Conservation (phyloP, 768 basidiomycete genomes). For the Boletus rufocinnamomeus region DNA sequence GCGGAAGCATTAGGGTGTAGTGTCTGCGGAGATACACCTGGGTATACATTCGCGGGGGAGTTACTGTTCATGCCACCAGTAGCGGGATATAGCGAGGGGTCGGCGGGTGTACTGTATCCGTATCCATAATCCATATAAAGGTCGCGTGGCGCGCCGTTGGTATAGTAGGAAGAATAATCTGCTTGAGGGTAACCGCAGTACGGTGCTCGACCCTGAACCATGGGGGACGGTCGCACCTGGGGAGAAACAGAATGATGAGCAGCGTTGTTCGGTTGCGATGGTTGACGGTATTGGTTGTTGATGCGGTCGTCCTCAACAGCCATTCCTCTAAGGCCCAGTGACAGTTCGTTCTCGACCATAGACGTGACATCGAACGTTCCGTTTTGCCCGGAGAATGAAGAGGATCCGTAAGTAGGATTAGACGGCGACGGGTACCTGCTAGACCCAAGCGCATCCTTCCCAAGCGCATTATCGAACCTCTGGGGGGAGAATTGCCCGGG, state of each 20-base stretch:
- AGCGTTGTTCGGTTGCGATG: conserved; percentile 33
- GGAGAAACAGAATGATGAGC: conserved; percentile 35
- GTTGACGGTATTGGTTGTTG: conserved; percentile 42
- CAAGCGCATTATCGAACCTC: conserved; percentile 49
- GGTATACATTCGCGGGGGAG: conserved; percentile 51
- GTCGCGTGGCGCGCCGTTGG: conserved; percentile 50
- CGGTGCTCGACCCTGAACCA: conserved; percentile 46
- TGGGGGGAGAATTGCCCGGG: conserved; percentile 55
- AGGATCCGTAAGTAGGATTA: conserved; percentile 36
- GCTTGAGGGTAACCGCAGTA: conserved; percentile 54
- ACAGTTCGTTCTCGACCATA: conserved; percentile 53
- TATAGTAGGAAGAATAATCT: conserved; percentile 65
- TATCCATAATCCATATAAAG: conserved; percentile 58
- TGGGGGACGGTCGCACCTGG: conserved; percentile 44
- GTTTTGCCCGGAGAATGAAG: conserved; percentile 34
- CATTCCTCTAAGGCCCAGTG: conserved; percentile 62
- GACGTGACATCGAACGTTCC: conserved; percentile 42
- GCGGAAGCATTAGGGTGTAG: conserved; percentile 44
- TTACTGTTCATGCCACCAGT: conserved; percentile 47
- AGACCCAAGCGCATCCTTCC: conserved; percentile 41
- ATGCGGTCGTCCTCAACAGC: conserved; percentile 55
- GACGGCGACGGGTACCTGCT: conserved; percentile 52
- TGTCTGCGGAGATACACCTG: conserved; percentile 43
- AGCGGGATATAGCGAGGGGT: conserved; percentile 52
- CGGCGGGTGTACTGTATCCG: conserved; percentile 51